Evolutionary conservation across 106 monocot genomes (phyloP).

Genomic region (Dendrobium catenatum): DNA sequence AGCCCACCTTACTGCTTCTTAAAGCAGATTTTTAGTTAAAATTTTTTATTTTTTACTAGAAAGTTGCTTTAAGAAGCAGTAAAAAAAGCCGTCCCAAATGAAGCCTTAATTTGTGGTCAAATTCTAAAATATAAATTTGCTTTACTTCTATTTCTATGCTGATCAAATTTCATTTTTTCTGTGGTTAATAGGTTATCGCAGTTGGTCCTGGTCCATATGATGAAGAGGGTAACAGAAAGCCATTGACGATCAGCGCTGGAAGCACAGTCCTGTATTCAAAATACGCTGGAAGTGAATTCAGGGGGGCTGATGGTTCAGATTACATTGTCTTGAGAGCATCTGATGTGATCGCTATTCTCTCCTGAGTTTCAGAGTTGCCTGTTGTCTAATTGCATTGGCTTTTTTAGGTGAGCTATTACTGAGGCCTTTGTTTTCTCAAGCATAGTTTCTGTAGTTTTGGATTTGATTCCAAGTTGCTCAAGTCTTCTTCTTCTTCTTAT

Average conservation of each 20-base stretch:
- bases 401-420: too few relatives aligned
- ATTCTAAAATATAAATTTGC: background rate
- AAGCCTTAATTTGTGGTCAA: too few relatives aligned
- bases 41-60: too few relatives aligned
- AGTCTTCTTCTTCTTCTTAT: too few relatives aligned
- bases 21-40: too few relatives aligned
- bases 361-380: slow-evolving; percentile 4
- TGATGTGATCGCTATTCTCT: slow-evolving; percentile 74
- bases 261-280: slow-evolving; percentile 68
- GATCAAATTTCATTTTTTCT: background rate
- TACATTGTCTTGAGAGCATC: slow-evolving; percentile 59
- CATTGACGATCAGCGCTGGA: slow-evolving; percentile 34
- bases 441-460: too few relatives aligned
- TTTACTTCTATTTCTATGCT: background rate
- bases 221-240: slow-evolving; percentile 67
- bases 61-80: too few relatives aligned
- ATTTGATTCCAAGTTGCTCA: too few relatives aligned
- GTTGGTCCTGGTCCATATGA: slow-evolving; percentile 71
- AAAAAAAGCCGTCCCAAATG: too few relatives aligned
- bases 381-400: too few relatives aligned
- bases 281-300: slow-evolving; percentile 78
- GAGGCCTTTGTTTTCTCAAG: too few relatives aligned
- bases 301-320: slow-evolving; percentile 59
- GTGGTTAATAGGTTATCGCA: slow-evolving; percentile 43
- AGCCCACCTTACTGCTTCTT: too few relatives aligned